phyloP scores from a whole-genome alignment of 257 asterid genomes.

The Haberlea rhodopensis region DNA sequence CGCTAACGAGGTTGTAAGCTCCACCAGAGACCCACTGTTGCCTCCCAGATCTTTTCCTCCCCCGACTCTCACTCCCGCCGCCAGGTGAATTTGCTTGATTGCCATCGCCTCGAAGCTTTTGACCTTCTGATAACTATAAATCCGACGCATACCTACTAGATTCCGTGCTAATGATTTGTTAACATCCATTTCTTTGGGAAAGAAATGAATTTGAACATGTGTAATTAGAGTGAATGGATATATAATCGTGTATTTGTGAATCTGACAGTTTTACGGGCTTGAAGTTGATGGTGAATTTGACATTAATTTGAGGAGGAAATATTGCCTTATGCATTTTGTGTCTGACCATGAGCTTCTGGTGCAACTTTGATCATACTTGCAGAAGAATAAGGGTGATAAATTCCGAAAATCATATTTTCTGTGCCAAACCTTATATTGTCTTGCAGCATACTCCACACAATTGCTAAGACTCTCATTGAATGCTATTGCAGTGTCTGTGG shows the following conservation, averaged over 20 bases:
- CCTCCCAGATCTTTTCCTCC: too few species aligned
- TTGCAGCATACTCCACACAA: conserved; percentile 9
- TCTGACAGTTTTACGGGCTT: not conserved
- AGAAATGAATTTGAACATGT: not conserved
- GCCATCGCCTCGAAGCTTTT: too few species aligned
- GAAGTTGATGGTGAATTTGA: conserved; percentile 15
- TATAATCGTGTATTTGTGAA: not conserved
- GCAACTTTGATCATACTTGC: conserved; percentile 71
- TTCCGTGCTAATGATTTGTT: not conserved
- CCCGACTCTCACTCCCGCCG: too few species aligned
- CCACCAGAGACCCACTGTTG: too few species aligned
- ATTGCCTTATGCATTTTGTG: conserved; percentile 83
- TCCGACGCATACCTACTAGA: not conserved
- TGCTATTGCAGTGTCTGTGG: conserved; percentile 84
- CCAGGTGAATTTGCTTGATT: too few species aligned
- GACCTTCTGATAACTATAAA: not conserved
- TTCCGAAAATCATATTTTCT: conserved; percentile 11
- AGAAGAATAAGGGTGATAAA: conserved; percentile 64
- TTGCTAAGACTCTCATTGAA: conserved; percentile 23
- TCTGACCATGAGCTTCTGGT: conserved; percentile 82
- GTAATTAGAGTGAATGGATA: not conserved
- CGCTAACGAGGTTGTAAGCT: too few species aligned
- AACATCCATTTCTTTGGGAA: not conserved
- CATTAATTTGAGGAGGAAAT: conserved; percentile 65
- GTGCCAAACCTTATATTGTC: not conserved